Conservation (phyloP, 805 yeast genomes). For the Danielia reshetovae region DNA sequence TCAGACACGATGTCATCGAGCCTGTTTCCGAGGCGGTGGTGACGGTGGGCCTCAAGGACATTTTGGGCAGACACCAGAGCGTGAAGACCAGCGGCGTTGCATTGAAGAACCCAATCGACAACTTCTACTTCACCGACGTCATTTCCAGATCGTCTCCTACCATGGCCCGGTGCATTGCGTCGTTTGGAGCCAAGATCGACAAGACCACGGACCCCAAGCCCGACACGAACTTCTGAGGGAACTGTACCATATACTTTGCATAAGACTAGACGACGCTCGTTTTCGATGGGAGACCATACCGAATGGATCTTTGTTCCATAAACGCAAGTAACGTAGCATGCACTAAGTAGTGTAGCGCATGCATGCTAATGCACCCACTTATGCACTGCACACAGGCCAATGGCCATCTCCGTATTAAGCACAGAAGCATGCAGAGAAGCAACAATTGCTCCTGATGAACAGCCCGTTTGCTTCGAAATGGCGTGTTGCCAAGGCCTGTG, state of each 20-base stretch:
- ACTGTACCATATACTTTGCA: neutral
- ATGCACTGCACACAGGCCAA: no score
- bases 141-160: conserved; percentile 85
- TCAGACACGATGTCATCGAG: conserved; percentile 72
- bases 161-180: conserved; percentile 80
- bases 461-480: conserved; percentile 18
- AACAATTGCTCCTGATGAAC: neutral
- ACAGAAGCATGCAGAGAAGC: no score
- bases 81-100: conserved; percentile 36
- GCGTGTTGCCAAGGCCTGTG: conserved; percentile 50
- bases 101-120: conserved; percentile 68
- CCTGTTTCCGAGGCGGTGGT: conserved; percentile 57
- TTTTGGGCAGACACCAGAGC: conserved; percentile 34
- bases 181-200: conserved; percentile 65
- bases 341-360: neutral
- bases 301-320: no score
- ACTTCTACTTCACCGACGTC: conserved; percentile 86
- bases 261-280: no score
- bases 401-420: no score
- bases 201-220: conserved; percentile 50
- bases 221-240: conserved; percentile 26
- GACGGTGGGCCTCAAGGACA: conserved; percentile 51
- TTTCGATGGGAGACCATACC: no score
- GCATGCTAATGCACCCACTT: neutral
- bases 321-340: no score